phyloP scores from a whole-genome alignment of 306 rosid genomes.

The Cicer arietinum region DNA sequence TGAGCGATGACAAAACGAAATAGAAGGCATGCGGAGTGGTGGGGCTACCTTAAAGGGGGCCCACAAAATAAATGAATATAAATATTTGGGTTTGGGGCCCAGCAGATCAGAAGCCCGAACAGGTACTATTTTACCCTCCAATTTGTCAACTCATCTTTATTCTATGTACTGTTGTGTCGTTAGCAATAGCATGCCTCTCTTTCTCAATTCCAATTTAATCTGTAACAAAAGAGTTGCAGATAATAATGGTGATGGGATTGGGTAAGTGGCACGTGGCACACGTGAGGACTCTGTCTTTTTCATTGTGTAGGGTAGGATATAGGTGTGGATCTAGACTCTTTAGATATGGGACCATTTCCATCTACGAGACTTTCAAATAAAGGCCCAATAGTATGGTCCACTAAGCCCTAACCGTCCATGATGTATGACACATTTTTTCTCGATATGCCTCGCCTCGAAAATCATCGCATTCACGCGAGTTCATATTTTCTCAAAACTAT shows the following conservation, averaged over 20 bases:
- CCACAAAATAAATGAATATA: slow-evolving; percentile 46
- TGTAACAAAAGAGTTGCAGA: slow-evolving; percentile 45
- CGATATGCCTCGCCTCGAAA: no score
- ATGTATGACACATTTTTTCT: slow-evolving; percentile 11
- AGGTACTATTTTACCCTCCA: slow-evolving; percentile 10
- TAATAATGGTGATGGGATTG: slow-evolving; percentile 42
- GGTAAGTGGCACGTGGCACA: slow-evolving; percentile 50
- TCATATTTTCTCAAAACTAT: no score
- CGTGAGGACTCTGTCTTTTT: slow-evolving; percentile 27
- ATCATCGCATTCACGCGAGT: no score
- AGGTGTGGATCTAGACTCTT: slow-evolving; percentile 42
- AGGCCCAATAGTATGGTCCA: slow-evolving; percentile 54
- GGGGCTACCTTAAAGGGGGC: slow-evolving; percentile 22
- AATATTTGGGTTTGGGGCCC: slow-evolving; percentile 33
- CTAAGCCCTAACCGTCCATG: slow-evolving; percentile 34
- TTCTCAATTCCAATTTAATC: slow-evolving; percentile 23
- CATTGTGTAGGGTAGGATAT: background rate
- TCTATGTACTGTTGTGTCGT: slow-evolving; percentile 1
- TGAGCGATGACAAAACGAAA: background rate
- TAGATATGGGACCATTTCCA: slow-evolving; percentile 48
- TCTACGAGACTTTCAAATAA: background rate
- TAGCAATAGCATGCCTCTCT: background rate
- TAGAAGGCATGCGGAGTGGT: slow-evolving; percentile 46
- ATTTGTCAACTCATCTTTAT: slow-evolving; percentile 43
- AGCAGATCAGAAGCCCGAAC: slow-evolving; percentile 34